phyloP scores from a whole-genome alignment of 352 stramenopile genomes.

The Elongisporangium anandrum region DNA sequence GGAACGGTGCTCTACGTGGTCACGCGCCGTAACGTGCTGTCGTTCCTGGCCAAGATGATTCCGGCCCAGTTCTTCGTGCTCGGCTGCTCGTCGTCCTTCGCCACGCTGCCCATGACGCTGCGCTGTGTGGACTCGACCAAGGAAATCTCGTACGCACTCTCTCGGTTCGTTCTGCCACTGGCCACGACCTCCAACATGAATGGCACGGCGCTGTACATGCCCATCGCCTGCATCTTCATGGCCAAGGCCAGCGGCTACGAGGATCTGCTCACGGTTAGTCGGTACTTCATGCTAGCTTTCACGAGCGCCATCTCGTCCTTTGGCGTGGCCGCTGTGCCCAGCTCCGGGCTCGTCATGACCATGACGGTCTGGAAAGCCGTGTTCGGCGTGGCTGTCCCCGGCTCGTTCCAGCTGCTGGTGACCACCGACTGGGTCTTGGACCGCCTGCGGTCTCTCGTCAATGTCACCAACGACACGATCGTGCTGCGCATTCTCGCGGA shows the following conservation, averaged over 20 bases:
- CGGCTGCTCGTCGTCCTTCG: slow-evolving; percentile 75
- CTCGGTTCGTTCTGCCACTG: slow-evolving; percentile 62
- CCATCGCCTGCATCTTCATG: slow-evolving; percentile 69
- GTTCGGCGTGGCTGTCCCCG: slow-evolving; percentile 47
- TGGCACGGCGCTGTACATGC: slow-evolving; percentile 70
- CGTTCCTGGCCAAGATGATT: slow-evolving; percentile 60
- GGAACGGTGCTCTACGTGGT: slow-evolving; percentile 48
- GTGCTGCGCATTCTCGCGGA: slow-evolving; percentile 74
- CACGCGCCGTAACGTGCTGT: slow-evolving; percentile 59
- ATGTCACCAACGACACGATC: slow-evolving; percentile 84
- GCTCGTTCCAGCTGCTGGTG: slow-evolving; percentile 65
- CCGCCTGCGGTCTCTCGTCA: slow-evolving; percentile 66
- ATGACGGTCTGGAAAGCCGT: slow-evolving; percentile 78
- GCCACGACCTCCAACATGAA: slow-evolving; percentile 73
- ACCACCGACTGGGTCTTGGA: slow-evolving; percentile 72
- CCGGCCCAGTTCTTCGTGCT: slow-evolving; percentile 77
- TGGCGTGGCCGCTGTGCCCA: slow-evolving; percentile 64
- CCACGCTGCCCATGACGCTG: slow-evolving; percentile 73
- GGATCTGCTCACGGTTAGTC: slow-evolving; percentile 43
- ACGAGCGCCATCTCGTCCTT: slow-evolving; percentile 66
- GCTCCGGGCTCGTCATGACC: slow-evolving; percentile 71
- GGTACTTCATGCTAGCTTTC: slow-evolving; percentile 58
- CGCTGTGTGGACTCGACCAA: slow-evolving; percentile 64
- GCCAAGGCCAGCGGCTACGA: slow-evolving; percentile 56
- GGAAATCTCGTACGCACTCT: slow-evolving; percentile 53